Conservation (phyloP, 1,284 basidiomycete genomes). For the Xerocomus nothofagi region DNA sequence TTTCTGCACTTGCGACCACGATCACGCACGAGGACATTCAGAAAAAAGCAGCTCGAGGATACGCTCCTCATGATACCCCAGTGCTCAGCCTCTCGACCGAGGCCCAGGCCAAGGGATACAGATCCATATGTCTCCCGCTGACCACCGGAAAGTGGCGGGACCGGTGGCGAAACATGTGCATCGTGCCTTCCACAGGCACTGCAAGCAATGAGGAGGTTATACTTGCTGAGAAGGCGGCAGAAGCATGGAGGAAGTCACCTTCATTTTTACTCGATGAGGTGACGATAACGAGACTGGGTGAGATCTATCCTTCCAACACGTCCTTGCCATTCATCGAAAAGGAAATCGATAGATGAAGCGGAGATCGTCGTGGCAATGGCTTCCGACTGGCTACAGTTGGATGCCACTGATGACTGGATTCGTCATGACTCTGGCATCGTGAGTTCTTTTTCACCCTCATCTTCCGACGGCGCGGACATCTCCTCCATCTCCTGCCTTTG, state of each 20-base stretch:
- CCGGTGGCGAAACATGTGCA: constrained; percentile 89
- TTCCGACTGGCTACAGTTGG: constrained; percentile 95
- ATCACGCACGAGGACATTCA: constrained; percentile 44
- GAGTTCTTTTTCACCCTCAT: constrained; percentile 39
- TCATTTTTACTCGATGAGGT: constrained; percentile 84
- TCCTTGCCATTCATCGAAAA: constrained; percentile 17
- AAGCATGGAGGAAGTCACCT: constrained; percentile 85
- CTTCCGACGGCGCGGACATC: constrained; percentile 11
- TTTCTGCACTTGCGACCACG: constrained; percentile 38
- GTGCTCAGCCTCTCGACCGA: constrained; percentile 51
- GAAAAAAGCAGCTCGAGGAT: constrained; percentile 16
- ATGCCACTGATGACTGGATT: constrained; percentile 91
- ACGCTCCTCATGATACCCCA: constrained; percentile 41
- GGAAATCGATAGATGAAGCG: constrained; percentile 69
- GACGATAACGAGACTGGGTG: constrained; percentile 83
- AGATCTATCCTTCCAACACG: constrained; percentile 31
- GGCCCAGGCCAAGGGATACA: constrained; percentile 59
- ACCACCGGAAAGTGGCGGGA: constrained; percentile 86
- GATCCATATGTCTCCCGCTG: constrained; percentile 76
- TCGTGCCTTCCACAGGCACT: constrained; percentile 49
- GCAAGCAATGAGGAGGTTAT: constrained; percentile 49
- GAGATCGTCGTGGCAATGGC: constrained; percentile 75
- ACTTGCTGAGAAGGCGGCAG: constrained; percentile 71
- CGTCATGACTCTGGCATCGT: constrained; percentile 95
- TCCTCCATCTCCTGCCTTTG: constrained; percentile 8